Conservation (phyloP, 2,329 filamentous ascomycete species). For the Cladophialophora exuberans region DNA sequence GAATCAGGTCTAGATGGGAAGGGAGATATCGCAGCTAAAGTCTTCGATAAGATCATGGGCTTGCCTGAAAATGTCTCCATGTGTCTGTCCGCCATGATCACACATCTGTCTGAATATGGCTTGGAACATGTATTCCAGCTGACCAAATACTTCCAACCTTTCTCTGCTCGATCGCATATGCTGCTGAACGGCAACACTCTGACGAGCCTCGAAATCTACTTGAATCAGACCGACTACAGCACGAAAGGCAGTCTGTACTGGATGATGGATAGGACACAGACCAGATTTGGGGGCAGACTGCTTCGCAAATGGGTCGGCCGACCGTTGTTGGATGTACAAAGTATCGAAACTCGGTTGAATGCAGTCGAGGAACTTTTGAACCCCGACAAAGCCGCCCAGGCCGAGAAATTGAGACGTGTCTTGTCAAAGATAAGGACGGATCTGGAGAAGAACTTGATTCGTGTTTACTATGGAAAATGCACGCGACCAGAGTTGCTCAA, state of each 20-base stretch:
- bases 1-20: conserved; percentile 51
- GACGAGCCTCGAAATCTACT: conserved; percentile 91
- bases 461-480: conserved; percentile 97
- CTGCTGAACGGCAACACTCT: conserved; percentile 92
- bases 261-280: conserved; percentile 90
- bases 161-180: conserved; percentile 94
- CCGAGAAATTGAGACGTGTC: conserved; percentile 74
- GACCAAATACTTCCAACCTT: conserved; percentile 96
- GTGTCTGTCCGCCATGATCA: conserved; percentile 96
- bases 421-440: conserved; percentile 75
- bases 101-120: conserved; percentile 86
- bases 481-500: conserved; percentile 83
- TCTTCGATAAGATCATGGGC: conserved; percentile 84
- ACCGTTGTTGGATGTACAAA: conserved; percentile 75
- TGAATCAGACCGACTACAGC: conserved; percentile 85
- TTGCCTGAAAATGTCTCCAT: conserved; percentile 85
- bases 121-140: conserved; percentile 94
- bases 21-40: conserved; percentile 61
- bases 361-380: conserved; percentile 86
- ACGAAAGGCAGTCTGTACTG: conserved; percentile 91
- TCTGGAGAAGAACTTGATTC: conserved; percentile 87
- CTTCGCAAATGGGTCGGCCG: conserved; percentile 94
- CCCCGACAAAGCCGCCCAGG: conserved; percentile 65
- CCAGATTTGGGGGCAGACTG: conserved; percentile 83
- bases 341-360: conserved; percentile 75